Evolutionary conservation across 768 basidiomycete species (phyloP).

Genomic region (Pseudohyphozyma bogoriensis): DNA sequence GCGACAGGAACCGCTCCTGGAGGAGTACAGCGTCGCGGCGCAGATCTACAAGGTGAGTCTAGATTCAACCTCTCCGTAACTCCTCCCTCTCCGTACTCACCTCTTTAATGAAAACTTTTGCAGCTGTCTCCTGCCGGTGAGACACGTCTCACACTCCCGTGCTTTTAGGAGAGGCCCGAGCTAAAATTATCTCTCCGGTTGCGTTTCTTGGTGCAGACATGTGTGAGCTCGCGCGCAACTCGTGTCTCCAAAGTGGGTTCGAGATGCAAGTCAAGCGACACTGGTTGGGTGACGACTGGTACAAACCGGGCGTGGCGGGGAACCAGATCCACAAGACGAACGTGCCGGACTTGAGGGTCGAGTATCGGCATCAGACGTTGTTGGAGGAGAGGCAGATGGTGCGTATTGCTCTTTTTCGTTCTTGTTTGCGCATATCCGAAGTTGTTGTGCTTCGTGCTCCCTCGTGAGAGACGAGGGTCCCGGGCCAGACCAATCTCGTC

Average conservation of each 20-base stretch:
- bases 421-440: background rate
- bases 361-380: conserved; percentile 83
- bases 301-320: conserved; percentile 79
- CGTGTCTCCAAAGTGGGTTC: conserved; percentile 90
- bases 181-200: background rate
- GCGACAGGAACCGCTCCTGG: conserved; percentile 73
- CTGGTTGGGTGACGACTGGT: conserved; percentile 90
- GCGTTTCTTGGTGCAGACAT: conserved; percentile 40
- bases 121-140: background rate
- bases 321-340: conserved; percentile 99
- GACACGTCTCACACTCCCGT: background rate
- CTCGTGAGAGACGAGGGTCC: too few species aligned
- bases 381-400: conserved; percentile 59
- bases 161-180: too few species aligned
- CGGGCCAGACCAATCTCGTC: too few species aligned
- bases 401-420: background rate
- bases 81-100: background rate
- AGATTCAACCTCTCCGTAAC: too few species aligned
- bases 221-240: conserved; percentile 96
- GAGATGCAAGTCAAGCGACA: conserved; percentile 94
- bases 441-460: too few species aligned
- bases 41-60: conserved; percentile 86
- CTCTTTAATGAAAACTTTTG: background rate
- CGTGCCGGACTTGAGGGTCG: conserved; percentile 79
- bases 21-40: conserved; percentile 96